Percentiles rank a stretch among this genome's conserved stretches.
Conservation (phyloP, 495 filamentous ascomycete species). For the Haplographium delicatum region DNA sequence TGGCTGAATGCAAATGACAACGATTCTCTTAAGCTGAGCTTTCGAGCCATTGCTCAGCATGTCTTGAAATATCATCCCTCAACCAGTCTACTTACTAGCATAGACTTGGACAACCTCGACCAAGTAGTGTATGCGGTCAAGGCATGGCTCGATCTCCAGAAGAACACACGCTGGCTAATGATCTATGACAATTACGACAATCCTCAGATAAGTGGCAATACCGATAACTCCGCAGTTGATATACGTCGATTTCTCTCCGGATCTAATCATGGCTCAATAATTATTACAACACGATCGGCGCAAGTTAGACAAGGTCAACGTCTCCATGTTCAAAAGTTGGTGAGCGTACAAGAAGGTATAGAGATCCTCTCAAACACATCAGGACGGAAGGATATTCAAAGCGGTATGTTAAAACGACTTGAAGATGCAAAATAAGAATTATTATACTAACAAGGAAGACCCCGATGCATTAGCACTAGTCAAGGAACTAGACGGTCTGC, state of each 20-base stretch:
- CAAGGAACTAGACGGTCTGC: constrained; percentile 24
- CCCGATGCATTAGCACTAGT: constrained; percentile 18
- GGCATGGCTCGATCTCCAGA: constrained; percentile 8
- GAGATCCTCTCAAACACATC: constrained; percentile 30
- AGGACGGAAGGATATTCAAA: constrained; percentile 18
- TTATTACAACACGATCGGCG: constrained; percentile 8
- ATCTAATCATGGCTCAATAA: constrained; percentile 10
- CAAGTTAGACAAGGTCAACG: constrained; percentile 25
- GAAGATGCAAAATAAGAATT: constrained; percentile 1
- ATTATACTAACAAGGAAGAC: constrained; percentile 18
- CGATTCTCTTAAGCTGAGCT: constrained; percentile 4
- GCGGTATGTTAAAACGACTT: constrained; percentile 8
- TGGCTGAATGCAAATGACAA: constrained; percentile 8
- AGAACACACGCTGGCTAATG: constrained; percentile 33
- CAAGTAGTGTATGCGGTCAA: constrained; percentile 5
- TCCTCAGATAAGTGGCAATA: background rate
- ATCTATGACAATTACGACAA: constrained; percentile 40
- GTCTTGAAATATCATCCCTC: constrained; percentile 3
- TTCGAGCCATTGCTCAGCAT: constrained; percentile 1
- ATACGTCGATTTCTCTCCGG: constrained; percentile 4
- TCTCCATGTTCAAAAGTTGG: constrained; percentile 27
- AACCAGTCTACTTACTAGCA: background rate
- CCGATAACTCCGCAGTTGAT: constrained; percentile 1
- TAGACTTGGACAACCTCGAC: constrained; percentile 7
- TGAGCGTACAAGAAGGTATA: constrained; percentile 27